These are phyloP conservation scores for Boletus rex-veris DNA, from an alignment of 768 basidiomycete species.

Conservation along the genomic window DNA sequence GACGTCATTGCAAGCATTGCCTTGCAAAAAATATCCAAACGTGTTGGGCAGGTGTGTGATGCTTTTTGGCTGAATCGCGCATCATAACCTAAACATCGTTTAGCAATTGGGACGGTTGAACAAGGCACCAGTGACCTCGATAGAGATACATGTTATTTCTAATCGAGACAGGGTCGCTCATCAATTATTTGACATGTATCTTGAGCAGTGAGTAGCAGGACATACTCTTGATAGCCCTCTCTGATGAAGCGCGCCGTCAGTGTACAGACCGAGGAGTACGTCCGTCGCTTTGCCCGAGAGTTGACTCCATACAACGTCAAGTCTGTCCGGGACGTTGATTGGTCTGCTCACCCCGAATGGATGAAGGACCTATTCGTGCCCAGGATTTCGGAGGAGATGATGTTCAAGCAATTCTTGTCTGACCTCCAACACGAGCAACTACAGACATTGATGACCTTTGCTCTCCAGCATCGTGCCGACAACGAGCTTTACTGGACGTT, in stretches of 20 bases:
- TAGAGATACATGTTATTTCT: constrained; percentile 68
- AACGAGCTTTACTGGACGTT: constrained; percentile 54
- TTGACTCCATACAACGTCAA: constrained; percentile 41
- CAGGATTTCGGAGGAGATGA: constrained; percentile 7
- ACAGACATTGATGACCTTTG: constrained; percentile 14
- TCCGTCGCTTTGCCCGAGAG: constrained; percentile 46
- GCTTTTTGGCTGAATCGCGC: not conserved
- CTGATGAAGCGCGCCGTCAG: constrained; percentile 22
- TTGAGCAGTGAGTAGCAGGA: constrained; percentile 63
- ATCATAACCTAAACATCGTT: not conserved
- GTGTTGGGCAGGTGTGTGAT: constrained; percentile 46
- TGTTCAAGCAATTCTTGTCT: constrained; percentile 20
- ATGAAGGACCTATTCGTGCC: constrained; percentile 35
- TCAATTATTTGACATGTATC: constrained; percentile 64
- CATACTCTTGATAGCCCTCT: not conserved
- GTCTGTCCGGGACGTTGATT: constrained; percentile 39
- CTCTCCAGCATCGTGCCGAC: constrained; percentile 50
- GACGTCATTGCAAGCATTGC: constrained; percentile 60
- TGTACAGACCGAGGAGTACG: constrained; percentile 44
- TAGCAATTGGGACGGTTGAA: constrained; percentile 63
- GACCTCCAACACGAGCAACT: constrained; percentile 22
- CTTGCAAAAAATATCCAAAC: constrained; percentile 53
- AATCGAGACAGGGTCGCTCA: constrained; percentile 64
- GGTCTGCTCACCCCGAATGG: constrained; percentile 33
- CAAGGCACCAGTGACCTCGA: constrained; percentile 45